Evolutionary conservation across 805 yeast genomes (phyloP), one percentile per base, ranked within the genome.

Genomic region (Wickerhamiella kurtzmanii): DNA sequence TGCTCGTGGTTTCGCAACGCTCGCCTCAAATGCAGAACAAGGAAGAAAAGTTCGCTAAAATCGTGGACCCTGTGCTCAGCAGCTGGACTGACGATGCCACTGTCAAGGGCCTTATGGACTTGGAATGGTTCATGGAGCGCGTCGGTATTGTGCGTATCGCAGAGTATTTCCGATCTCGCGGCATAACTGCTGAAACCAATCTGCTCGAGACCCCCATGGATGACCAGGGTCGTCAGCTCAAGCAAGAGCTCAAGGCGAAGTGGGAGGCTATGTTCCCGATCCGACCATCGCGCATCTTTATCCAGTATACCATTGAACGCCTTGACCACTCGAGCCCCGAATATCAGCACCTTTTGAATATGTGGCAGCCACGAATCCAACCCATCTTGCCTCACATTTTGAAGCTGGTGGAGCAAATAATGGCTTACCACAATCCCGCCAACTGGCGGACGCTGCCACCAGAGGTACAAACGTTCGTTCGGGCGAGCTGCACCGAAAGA

Each of bases 81-180:
- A 88, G 95, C 0, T 92, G 99, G 99, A 80, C 89, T 0, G 87
- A 88, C 41, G 89, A 87, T 18, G 79, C 77, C 9, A 89, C 96
- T 0, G 87, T 85, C 52, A 86, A 86, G 59, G 96, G 96, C 0
- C 67, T 92, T 22, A 69, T 80, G 58, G 94, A 89, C 59, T 70
- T 94, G 41, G 95, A 86, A 50, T 92, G 97, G 97, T 92, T 92
- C 56, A 89, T 92, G 97, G 97, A 88, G 64, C 74, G 96, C 56
- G 73, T 94, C 44, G 98, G 98, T 2, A 85, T 92, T 47, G 97
- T 87, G 2, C 79, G 79, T 60, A 94, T 92, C 58, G 95, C 96
- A 0, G 82, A 82, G 49, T 92, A 92, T 60, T 92, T 94, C 64
- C 79, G 80, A 51, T 74, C 76, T 5, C 71, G 97, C 54, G 83